phyloP scores from a whole-genome alignment of 805 yeast genomes.

The Ogataea neopini region DNA sequence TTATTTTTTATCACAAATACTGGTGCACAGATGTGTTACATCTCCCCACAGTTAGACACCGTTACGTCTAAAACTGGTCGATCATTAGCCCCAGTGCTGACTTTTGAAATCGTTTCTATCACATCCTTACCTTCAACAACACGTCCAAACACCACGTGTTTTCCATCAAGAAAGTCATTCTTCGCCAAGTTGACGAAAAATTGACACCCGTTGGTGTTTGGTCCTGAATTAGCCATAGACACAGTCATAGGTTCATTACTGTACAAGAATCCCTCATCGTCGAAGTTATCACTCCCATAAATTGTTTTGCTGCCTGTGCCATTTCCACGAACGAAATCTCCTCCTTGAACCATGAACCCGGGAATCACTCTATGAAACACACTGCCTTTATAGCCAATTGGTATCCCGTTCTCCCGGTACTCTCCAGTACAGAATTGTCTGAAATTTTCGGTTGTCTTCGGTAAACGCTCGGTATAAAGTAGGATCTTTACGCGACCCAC shows the following conservation, averaged over 20 bases:
- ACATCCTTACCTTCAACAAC: slow-evolving; percentile 45
- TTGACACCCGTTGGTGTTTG: slow-evolving; percentile 48
- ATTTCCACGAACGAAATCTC: slow-evolving; percentile 40
- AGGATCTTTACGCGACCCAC: slow-evolving; percentile 48
- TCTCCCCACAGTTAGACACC: slow-evolving; percentile 30
- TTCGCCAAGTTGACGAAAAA: slow-evolving; percentile 42
- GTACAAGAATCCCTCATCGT: slow-evolving; percentile 44
- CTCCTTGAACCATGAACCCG: slow-evolving; percentile 41
- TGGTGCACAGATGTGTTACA: slow-evolving; percentile 11
- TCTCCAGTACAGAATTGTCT: slow-evolving; percentile 57
- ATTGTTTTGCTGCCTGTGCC: slow-evolving; percentile 47
- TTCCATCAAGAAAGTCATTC: slow-evolving; percentile 43
- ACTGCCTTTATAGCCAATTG: slow-evolving; percentile 45
- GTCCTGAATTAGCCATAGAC: slow-evolving; percentile 46
- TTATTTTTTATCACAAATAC: no score
- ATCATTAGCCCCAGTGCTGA: slow-evolving; percentile 22
- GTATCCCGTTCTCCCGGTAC: slow-evolving; percentile 37
- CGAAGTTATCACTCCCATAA: slow-evolving; percentile 41
- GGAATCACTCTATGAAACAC: slow-evolving; percentile 43
- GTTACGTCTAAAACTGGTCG: slow-evolving; percentile 23
- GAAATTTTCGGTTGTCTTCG: slow-evolving; percentile 51
- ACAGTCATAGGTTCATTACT: slow-evolving; percentile 22
- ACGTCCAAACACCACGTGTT: slow-evolving; percentile 51
- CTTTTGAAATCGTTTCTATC: slow-evolving; percentile 33
- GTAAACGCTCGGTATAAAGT: slow-evolving; percentile 41